These are phyloP conservation scores for Drechslerella dactyloides DNA, from an alignment of 2,329 filamentous ascomycete species.

Conservation along the genomic window DNA sequence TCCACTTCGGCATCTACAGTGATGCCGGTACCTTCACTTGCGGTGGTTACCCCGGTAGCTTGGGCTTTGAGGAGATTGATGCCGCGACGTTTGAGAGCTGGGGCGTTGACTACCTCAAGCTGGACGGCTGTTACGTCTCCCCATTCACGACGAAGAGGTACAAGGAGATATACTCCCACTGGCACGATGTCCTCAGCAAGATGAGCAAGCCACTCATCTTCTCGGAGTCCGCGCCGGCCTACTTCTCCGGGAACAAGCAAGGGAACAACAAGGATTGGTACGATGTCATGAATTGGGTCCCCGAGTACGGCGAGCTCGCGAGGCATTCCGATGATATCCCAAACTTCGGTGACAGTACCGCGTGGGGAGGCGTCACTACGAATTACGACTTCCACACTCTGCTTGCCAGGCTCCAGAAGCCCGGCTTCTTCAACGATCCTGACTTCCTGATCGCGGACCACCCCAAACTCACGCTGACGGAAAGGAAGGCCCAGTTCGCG, in stretches of 20 bases:
- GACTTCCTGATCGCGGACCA: conserved; percentile 59
- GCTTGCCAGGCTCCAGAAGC: conserved; percentile 59
- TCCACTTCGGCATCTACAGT: conserved; percentile 62
- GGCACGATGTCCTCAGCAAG: conserved; percentile 59
- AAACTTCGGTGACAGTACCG: conserved; percentile 59
- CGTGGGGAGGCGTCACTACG: conserved; percentile 62
- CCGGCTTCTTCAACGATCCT: conserved; percentile 59
- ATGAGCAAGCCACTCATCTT: conserved; percentile 59
- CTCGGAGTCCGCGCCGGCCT: conserved; percentile 61
- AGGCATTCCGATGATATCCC: conserved; percentile 61
- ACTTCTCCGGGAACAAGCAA: conserved; percentile 57
- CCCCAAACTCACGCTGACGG: conserved; percentile 56
- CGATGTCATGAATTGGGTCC: conserved; percentile 61
- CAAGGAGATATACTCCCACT: conserved; percentile 58
- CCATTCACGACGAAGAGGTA: conserved; percentile 21
- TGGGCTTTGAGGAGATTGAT: conserved; percentile 60
- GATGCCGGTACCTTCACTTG: conserved; percentile 61
- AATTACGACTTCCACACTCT: conserved; percentile 61
- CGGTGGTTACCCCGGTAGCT: conserved; percentile 60
- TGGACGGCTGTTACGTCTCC: conserved; percentile 60
- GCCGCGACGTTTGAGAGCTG: conserved; percentile 58
- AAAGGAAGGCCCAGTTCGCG: conserved; percentile 58
- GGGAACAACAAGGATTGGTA: conserved; percentile 61
- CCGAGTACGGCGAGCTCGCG: conserved; percentile 59
- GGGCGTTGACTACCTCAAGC: conserved; percentile 59